Conservation (phyloP, 345 rosid genomes). For the Brassica nigra region DNA sequence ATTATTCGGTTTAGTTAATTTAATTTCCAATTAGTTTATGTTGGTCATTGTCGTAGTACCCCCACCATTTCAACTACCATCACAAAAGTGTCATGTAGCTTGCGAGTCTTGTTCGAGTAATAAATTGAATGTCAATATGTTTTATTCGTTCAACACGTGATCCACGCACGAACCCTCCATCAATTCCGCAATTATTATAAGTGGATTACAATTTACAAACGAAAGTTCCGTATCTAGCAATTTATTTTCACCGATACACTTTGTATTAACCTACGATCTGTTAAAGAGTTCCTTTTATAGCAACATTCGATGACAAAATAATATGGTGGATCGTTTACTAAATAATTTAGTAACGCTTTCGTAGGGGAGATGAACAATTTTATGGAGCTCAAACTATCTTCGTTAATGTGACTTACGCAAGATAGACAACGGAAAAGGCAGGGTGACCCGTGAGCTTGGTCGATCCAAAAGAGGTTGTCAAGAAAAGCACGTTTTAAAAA, state of each 20-base stretch:
- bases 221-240: slow-evolving; percentile 11
- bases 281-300: neutral
- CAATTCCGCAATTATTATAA: neutral
- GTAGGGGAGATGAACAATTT: neutral
- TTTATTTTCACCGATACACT: neutral
- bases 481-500: slow-evolving; percentile 26
- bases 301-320: neutral
- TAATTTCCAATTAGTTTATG: neutral
- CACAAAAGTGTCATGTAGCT: slow-evolving; percentile 5
- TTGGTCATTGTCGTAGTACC: neutral
- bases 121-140: neutral
- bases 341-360: slow-evolving; percentile 10
- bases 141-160: neutral
- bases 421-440: slow-evolving; percentile 31
- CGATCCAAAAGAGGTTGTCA: slow-evolving; percentile 39
- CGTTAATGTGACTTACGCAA: slow-evolving; percentile 14
- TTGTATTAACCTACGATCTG: neutral
- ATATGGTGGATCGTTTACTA: slow-evolving; percentile 13
- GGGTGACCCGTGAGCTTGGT: slow-evolving; percentile 40
- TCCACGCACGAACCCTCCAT: slow-evolving; percentile 2
- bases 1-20: neutral
- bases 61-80: neutral
- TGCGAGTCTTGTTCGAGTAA: neutral
- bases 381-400: slow-evolving; percentile 19
- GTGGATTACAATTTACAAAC: slow-evolving; percentile 3